phyloP scores from a whole-genome alignment of 768 basidiomycete species.

The Pleurotus platypus region DNA sequence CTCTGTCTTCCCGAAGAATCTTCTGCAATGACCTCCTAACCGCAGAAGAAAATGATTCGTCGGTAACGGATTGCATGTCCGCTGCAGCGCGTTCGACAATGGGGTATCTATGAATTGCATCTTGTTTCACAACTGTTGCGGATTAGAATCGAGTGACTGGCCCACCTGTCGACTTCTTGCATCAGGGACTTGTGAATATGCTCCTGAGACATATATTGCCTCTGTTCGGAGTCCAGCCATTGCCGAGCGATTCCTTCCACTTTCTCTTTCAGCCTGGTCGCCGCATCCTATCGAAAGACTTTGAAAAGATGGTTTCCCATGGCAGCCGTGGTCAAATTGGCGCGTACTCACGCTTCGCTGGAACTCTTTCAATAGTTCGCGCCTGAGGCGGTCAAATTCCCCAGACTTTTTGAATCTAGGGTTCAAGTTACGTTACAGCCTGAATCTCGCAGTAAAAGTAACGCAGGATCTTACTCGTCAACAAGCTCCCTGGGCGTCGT shows the following conservation, averaged over 20 bases:
- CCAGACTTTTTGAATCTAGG: slow-evolving; percentile 76
- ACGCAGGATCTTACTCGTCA: slow-evolving; percentile 46
- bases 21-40: slow-evolving; percentile 41
- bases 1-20: slow-evolving; percentile 39
- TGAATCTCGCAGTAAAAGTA: neutral
- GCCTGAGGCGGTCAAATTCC: slow-evolving; percentile 70
- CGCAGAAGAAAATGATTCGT: slow-evolving; percentile 38
- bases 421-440: neutral
- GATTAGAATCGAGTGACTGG: neutral
- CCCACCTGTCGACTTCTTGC: slow-evolving; percentile 70
- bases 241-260: slow-evolving; percentile 61
- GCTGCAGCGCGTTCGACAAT: slow-evolving; percentile 60
- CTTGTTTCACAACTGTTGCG: neutral
- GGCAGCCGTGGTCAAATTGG: neutral
- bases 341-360: slow-evolving; percentile 49
- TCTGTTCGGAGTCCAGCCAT: slow-evolving; percentile 50
- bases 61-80: slow-evolving; percentile 45
- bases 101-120: slow-evolving; percentile 46
- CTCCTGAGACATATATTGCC: slow-evolving; percentile 49
- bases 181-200: slow-evolving; percentile 56
- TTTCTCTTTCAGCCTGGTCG: slow-evolving; percentile 48
- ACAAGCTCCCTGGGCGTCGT: slow-evolving; percentile 59
- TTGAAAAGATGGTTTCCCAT: slow-evolving; percentile 5
- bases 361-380: slow-evolving; percentile 61
- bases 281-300: slow-evolving; percentile 37